Conservation (phyloP, 176 grass and related monocot genomes). For the Metroxylon sagu region DNA sequence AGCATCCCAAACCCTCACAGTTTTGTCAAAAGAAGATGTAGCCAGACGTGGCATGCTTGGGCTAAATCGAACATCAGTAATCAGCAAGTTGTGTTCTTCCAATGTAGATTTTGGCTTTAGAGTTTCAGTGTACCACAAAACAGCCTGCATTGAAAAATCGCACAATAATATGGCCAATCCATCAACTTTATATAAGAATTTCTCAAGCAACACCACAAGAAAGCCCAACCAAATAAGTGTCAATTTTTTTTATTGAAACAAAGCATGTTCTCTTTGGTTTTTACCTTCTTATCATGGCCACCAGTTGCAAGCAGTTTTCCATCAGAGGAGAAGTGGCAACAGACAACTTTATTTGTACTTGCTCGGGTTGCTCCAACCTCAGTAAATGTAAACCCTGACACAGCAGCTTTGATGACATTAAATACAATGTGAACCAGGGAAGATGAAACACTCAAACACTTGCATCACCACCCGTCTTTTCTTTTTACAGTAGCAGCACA, state of each 20-base stretch:
- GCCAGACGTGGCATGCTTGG: constrained; percentile 88
- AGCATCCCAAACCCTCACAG: constrained; percentile 94
- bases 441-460: constrained; percentile 10
- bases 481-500: not conserved
- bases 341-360: constrained; percentile 70
- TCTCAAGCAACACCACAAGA: too few species aligned
- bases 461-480: not conserved
- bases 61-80: constrained; percentile 97
- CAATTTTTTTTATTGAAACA: too few species aligned
- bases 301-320: constrained; percentile 98
- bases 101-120: constrained; percentile 70
- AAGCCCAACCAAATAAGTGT: too few species aligned
- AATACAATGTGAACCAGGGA: constrained; percentile 3
- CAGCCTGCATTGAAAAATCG: constrained; percentile 41
- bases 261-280: not conserved
- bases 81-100: constrained; percentile 72
- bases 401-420: constrained; percentile 2
- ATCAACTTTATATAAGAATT: not conserved
- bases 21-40: constrained; percentile 97
- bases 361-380: constrained; percentile 55
- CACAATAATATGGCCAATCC: constrained; percentile 1
- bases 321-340: constrained; percentile 92
- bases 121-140: constrained; percentile 67
- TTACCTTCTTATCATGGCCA: constrained; percentile 99
- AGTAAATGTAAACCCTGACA: constrained; percentile 75